Evolutionary conservation across 2,329 filamentous ascomycete species (phyloP).

Genomic region (Hypoxylon sp.): DNA sequence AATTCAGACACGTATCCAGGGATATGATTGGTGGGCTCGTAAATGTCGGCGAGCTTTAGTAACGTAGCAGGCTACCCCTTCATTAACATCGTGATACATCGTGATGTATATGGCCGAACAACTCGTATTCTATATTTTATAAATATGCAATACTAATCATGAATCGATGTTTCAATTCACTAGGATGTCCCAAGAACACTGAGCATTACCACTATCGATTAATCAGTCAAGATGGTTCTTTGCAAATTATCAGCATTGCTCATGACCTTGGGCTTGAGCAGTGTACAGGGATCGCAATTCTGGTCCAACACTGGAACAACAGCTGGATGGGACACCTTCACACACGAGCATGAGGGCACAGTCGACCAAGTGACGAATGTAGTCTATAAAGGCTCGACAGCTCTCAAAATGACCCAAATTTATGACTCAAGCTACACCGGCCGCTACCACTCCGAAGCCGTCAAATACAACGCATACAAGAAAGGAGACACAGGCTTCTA

Average conservation of each 20-base stretch:
- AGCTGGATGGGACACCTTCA: slow-evolving; percentile 59
- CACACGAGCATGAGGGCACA: slow-evolving; percentile 60
- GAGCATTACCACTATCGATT: not conserved
- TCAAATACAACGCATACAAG: slow-evolving; percentile 61
- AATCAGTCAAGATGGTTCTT: slow-evolving; percentile 21
- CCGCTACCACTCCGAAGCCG: slow-evolving; percentile 66
- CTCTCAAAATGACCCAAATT: slow-evolving; percentile 63
- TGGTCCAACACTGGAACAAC: slow-evolving; percentile 62
- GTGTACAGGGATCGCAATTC: slow-evolving; percentile 54
- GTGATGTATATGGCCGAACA: slow-evolving; percentile 10
- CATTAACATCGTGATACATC: not conserved
- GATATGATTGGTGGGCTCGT: slow-evolving; percentile 30
- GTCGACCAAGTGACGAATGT: slow-evolving; percentile 61
- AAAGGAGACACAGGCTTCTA: slow-evolving; percentile 64
- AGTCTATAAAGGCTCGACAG: slow-evolving; percentile 56
- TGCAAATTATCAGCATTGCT: slow-evolving; percentile 23
- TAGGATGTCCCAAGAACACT: not conserved
- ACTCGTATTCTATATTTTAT: not conserved
- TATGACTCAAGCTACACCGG: slow-evolving; percentile 60
- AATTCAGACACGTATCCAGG: not conserved
- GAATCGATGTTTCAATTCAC: not conserved
- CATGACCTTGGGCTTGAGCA: slow-evolving; percentile 48
- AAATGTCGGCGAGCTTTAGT: slow-evolving; percentile 14
- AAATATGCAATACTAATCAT: no score
- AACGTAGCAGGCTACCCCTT: not conserved